Base-by-base conservation (phyloP, 257 asterid species). In the Penstemon barbatus region DNA sequence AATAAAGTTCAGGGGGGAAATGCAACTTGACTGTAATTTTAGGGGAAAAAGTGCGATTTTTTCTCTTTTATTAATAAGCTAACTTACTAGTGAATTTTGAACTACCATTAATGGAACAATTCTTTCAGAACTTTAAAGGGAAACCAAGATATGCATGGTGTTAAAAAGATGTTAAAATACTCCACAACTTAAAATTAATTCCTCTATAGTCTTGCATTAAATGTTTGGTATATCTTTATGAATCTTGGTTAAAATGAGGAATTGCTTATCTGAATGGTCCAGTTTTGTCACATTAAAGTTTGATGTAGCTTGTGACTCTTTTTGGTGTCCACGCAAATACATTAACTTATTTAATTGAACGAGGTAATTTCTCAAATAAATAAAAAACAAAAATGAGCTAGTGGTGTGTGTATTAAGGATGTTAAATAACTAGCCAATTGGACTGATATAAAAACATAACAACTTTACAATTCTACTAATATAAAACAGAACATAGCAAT, bases 171-270 rank as follows among this genome's bases (percentile, higher is more conserved):
- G 33, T 25, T 25, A 25, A 25, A 25, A 25, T 25, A 25, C 33
- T 25, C 33, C 33, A 25, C 33, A 25, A 25, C 33, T 25, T 25
- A 25, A 25, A 25, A 25, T 25, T 25, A 25, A 25, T 25, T 25
- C 33, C 33, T 56, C 62, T 57, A 51, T 43, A 64, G 19, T 75
- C 55, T 71, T 71, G 78, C 62, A 75, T 63, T 77, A 53, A 77
- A 78, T 81, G 76, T 45, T 71, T 36, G 78, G 76, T 68, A 64
- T 76, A 66, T 40, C 76, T 77, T 81, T 77, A 63, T 90, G 89
- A 79, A 63, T 61, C 79, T 63, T 79, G 73, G 77, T 75, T 81
- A 40, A 15, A 19, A 25, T 25, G 33, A 25, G 75, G 56, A 64
- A 68, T 72, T 64, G 40, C 56, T 60, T 49, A 66, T 69, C 59